Conservation (phyloP, 257 asterid species). For the Ligustrum vulgare region DNA sequence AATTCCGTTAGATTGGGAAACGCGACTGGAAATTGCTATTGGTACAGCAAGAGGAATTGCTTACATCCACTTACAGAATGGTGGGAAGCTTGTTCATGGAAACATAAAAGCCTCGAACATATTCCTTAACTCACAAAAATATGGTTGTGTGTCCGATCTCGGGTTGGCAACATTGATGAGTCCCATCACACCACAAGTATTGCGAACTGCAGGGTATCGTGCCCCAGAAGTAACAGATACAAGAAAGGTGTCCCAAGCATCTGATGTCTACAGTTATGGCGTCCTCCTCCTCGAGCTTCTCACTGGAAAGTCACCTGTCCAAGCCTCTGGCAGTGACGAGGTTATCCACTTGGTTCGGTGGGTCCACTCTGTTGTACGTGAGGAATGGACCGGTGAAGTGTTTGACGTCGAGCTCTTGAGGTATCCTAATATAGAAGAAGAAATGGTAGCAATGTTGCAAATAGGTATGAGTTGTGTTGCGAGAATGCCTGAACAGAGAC, state of each 20-base stretch:
- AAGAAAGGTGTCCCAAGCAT: constrained; percentile 14
- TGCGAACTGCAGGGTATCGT: constrained; percentile 15
- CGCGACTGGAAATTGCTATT: constrained; percentile 9
- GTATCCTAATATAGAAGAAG: constrained; percentile 24
- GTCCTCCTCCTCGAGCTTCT: constrained; percentile 25
- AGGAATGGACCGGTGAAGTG: constrained; percentile 27
- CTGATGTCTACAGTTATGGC: constrained; percentile 23
- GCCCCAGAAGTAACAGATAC: constrained; percentile 22
- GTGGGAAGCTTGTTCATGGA: constrained; percentile 20
- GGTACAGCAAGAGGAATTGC: constrained; percentile 22
- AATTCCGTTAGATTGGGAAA: constrained; percentile 24
- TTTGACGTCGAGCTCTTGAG: constrained; percentile 25
- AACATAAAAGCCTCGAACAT: constrained; percentile 21
- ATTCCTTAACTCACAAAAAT: constrained; percentile 16
- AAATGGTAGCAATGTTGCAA: constrained; percentile 26
- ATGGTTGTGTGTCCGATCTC: constrained; percentile 19
- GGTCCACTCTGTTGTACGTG: constrained; percentile 27
- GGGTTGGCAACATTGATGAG: constrained; percentile 22
- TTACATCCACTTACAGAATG: constrained; percentile 16
- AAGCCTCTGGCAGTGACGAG: constrained; percentile 7
- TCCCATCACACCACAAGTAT: constrained; percentile 9
- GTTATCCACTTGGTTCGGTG: constrained; percentile 22
- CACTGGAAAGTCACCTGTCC: constrained; percentile 21
- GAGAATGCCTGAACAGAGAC: constrained; percentile 21
- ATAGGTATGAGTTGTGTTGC: constrained; percentile 25